These are phyloP conservation scores for Nakaseomyces bracarensis DNA, from an alignment of 1,139 yeast genomes.

Conservation along the genomic window DNA sequence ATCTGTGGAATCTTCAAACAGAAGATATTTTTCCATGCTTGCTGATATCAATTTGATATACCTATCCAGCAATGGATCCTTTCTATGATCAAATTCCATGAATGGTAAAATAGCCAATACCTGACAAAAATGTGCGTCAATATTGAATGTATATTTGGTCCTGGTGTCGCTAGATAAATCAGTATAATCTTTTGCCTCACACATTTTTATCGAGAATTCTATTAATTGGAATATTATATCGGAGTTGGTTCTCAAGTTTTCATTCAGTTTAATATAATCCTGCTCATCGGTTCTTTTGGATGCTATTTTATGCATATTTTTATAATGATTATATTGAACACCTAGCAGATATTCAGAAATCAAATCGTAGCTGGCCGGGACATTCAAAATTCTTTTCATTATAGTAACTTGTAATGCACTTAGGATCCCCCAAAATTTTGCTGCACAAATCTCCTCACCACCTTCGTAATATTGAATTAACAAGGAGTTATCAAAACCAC, in stretches of 20 bases:
- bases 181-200: conserved; percentile 8
- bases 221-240: conserved; percentile 14
- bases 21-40: conserved; percentile 18
- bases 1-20: conserved; percentile 29
- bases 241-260: conserved; percentile 8
- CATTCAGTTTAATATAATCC: conserved; percentile 7
- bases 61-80: conserved; percentile 12
- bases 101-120: conserved; percentile 23
- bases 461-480: conserved; percentile 28
- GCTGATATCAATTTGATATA: conserved; percentile 16
- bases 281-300: conserved; percentile 4
- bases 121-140: conserved; percentile 17
- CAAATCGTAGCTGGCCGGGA: conserved; percentile 10
- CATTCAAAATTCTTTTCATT: conserved; percentile 12
- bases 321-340: conserved; percentile 16
- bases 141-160: conserved; percentile 21
- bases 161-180: conserved; percentile 27
- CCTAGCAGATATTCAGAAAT: conserved; percentile 15
- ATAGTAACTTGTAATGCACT: conserved; percentile 22
- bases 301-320: conserved; percentile 7
- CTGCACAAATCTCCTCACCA: conserved; percentile 25
- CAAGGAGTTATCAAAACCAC: conserved; percentile 25
- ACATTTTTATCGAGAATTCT: conserved; percentile 15
- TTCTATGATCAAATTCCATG: conserved; percentile 10
- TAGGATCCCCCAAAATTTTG: conserved; percentile 21